Percentiles rank a stretch among this genome's conserved stretches.
phyloP scores from a whole-genome alignment of 352 stramenopile genomes.

The Pythium rishiriense region DNA sequence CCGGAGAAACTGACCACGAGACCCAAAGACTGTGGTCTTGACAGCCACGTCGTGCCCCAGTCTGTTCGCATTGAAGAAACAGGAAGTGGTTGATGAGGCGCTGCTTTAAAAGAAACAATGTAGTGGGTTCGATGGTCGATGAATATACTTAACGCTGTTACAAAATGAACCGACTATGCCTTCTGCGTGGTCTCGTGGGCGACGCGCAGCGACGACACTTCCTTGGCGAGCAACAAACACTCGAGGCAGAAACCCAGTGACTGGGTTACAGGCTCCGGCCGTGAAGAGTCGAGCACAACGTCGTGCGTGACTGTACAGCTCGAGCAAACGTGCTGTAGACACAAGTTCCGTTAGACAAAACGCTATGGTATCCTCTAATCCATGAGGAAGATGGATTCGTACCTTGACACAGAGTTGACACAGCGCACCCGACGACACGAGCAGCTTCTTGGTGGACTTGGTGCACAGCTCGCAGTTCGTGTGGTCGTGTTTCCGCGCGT shows the following conservation, averaged over 20 bases:
- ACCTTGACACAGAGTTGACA: slow-evolving; percentile 17
- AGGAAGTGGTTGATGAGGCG: too few species aligned
- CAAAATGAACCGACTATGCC: too few species aligned
- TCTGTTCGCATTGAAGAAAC: too few species aligned
- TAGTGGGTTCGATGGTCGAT: too few species aligned
- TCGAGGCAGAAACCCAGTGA: slow-evolving; percentile 9
- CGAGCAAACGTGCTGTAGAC: slow-evolving; percentile 6
- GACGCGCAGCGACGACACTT: background rate
- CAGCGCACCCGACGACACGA: background rate
- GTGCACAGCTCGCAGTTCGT: slow-evolving; percentile 1
- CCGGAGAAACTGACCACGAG: too few species aligned
- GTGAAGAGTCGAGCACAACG: slow-evolving; percentile 6
- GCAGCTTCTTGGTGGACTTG: background rate
- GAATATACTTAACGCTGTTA: too few species aligned
- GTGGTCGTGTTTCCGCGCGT: background rate
- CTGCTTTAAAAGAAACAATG: too few species aligned
- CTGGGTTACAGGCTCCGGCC: background rate
- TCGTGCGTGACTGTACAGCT: slow-evolving; percentile 5
- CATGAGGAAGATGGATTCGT: background rate
- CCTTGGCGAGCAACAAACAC: slow-evolving; percentile 5
- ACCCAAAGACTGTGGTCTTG: too few species aligned
- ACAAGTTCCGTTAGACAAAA: too few species aligned
- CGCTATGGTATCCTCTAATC: background rate
- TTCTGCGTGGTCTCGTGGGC: too few species aligned
- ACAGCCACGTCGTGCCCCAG: too few species aligned